These are phyloP conservation scores for Malassezia japonica DNA, from an alignment of 1,284 basidiomycete species.

Conservation along the genomic window DNA sequence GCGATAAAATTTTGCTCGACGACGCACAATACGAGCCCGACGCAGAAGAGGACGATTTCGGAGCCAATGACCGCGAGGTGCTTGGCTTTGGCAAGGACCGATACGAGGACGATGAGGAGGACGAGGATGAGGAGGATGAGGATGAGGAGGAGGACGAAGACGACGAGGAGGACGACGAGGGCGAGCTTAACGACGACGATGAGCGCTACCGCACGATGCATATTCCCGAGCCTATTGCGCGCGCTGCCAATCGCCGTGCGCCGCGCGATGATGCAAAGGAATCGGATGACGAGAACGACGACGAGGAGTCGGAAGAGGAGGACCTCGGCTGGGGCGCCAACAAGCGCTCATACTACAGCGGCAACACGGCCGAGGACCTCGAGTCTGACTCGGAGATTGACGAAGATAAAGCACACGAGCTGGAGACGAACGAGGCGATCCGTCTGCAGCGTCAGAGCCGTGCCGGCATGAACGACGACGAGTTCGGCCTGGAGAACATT, in stretches of 20 bases:
- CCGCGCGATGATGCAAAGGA: slow-evolving; percentile 21
- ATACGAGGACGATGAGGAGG: slow-evolving; percentile 48
- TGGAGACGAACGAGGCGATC: slow-evolving; percentile 78
- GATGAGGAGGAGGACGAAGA: slow-evolving; percentile 28
- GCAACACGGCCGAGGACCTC: slow-evolving; percentile 36
- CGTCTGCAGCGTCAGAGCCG: slow-evolving; percentile 67
- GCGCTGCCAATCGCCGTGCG: slow-evolving; percentile 18
- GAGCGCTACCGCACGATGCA: slow-evolving; percentile 14
- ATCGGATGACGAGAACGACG: slow-evolving; percentile 53
- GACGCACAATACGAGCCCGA: slow-evolving; percentile 21
- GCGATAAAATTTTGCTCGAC: slow-evolving; percentile 67
- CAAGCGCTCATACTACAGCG: slow-evolving; percentile 45
- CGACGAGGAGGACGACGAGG: slow-evolving; percentile 48
- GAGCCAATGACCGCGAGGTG: slow-evolving; percentile 33
- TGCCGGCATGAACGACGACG: slow-evolving; percentile 63
- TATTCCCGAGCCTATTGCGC: slow-evolving; percentile 13
- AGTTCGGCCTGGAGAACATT: slow-evolving; percentile 73
- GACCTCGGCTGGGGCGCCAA: slow-evolving; percentile 54
- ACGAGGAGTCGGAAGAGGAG: slow-evolving; percentile 54
- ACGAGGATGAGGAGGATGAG: slow-evolving; percentile 24
- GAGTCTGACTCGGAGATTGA: slow-evolving; percentile 45
- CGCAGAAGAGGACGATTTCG: slow-evolving; percentile 28
- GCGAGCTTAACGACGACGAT: slow-evolving; percentile 19
- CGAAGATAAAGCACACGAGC: slow-evolving; percentile 51
- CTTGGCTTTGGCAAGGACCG: slow-evolving; percentile 47